These are phyloP conservation scores for Candida anglica DNA, from an alignment of 805 yeast species.

Conservation along the genomic window DNA sequence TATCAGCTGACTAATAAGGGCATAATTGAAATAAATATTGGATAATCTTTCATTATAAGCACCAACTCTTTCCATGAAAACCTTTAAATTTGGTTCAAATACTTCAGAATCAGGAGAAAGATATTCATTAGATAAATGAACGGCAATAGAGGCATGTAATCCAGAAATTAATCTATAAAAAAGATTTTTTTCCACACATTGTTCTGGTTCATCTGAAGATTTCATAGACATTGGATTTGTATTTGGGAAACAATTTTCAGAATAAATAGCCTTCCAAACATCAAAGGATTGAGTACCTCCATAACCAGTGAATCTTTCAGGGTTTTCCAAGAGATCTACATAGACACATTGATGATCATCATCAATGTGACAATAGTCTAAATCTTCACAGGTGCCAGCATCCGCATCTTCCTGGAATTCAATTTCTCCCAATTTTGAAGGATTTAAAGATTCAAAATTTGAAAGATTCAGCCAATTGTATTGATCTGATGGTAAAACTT, in stretches of 20 bases:
- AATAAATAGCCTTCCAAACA: conserved; percentile 90
- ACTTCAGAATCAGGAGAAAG: conserved; percentile 52
- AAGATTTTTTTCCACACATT: conserved; percentile 81
- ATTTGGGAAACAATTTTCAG: conserved; percentile 80
- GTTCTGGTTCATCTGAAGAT: conserved; percentile 31
- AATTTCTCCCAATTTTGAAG: conserved; percentile 59
- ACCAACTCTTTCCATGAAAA: conserved; percentile 89
- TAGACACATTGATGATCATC: conserved; percentile 69
- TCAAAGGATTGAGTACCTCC: conserved; percentile 88
- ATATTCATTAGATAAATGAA: conserved; percentile 85
- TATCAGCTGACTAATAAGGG: conserved; percentile 77
- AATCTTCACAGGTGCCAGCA: conserved; percentile 36
- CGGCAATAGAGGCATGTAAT: conserved; percentile 92
- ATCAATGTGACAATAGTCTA: conserved; percentile 69
- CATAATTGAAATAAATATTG: conserved; percentile 89
- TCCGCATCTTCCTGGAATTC: conserved; percentile 13
- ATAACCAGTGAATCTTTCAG: conserved; percentile 95
- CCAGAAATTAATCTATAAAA: conserved; percentile 88
- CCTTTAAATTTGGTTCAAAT: conserved; percentile 78
- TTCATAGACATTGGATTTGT: conserved; percentile 34
- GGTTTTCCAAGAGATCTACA: conserved; percentile 83
- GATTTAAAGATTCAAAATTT: conserved; percentile 56
- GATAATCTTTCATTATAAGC: conserved; percentile 82
- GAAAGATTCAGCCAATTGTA: conserved; percentile 58
- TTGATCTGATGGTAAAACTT: conserved; percentile 60